Conservation (phyloP, 441 rosid species). For the Jatropha multifida region DNA sequence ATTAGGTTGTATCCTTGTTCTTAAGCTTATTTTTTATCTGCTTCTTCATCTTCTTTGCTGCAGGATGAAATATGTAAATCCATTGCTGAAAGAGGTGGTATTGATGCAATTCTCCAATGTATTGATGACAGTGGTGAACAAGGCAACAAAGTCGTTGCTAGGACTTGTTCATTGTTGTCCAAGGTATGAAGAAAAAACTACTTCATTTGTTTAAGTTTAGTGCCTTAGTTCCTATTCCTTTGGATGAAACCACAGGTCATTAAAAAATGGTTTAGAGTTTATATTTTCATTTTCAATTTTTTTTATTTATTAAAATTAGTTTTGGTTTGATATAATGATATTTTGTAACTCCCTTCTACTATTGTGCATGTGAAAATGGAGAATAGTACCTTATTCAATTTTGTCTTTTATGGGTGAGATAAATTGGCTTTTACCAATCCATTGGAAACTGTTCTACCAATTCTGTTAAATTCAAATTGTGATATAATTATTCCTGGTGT, state of each 20-base stretch:
- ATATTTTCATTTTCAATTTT: background rate
- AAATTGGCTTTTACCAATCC: background rate
- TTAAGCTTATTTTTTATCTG: background rate
- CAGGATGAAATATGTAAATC: slow-evolving; percentile 96
- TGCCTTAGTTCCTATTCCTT: background rate
- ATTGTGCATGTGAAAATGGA: background rate
- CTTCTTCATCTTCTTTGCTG: slow-evolving; percentile 2
- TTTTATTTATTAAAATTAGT: background rate
- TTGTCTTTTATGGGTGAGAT: background rate
- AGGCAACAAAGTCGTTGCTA: slow-evolving; percentile 71
- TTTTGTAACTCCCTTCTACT: background rate
- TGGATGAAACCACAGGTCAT: background rate
- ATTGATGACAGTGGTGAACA: slow-evolving; percentile 82
- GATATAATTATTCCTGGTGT: background rate
- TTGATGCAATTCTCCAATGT: slow-evolving; percentile 66
- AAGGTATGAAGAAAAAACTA: slow-evolving; percentile 45
- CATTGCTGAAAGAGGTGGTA: slow-evolving; percentile 87
- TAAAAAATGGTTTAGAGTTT: background rate
- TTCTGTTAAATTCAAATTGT: background rate
- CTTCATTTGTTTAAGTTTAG: background rate
- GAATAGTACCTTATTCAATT: background rate
- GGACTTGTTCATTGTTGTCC: slow-evolving; percentile 66
- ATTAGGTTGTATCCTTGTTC: slow-evolving; percentile 4
- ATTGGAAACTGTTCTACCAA: background rate
- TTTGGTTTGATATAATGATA: background rate